Percentiles rank a stretch among this genome's conserved stretches.
Evolutionary conservation across 257 asterid genomes (phyloP).

Genomic region (Nicotiana otophora): DNA sequence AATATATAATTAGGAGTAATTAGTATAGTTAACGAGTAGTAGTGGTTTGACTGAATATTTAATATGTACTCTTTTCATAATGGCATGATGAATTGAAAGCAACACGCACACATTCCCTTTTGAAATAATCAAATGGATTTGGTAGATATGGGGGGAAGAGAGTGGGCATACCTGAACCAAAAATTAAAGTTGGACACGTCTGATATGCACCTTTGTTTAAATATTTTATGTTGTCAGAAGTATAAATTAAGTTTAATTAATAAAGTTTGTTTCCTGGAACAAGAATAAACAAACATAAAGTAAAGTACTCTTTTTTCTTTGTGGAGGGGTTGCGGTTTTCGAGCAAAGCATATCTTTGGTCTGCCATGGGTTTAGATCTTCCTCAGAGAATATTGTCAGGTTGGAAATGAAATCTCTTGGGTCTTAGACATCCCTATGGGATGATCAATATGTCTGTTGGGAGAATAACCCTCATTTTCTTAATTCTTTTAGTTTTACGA

Average conservation of each 20-base stretch:
- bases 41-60: background rate
- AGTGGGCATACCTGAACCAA: conserved; percentile 7
- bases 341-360: conserved; percentile 15
- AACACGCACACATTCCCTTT: conserved; percentile 11
- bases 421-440: conserved; percentile 4
- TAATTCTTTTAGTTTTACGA: background rate
- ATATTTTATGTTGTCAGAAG: background rate
- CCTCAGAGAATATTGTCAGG: conserved; percentile 3
- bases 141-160: background rate
- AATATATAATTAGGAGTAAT: background rate
- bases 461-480: background rate
- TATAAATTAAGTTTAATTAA: background rate
- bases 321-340: conserved; percentile 10
- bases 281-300: background rate
- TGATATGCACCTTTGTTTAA: background rate
- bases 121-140: conserved; percentile 8
- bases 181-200: conserved; percentile 1
- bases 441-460: conserved; percentile 1
- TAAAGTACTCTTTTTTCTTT: background rate
- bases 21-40: background rate
- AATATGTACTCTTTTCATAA: background rate
- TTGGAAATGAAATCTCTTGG: conserved; percentile 4
- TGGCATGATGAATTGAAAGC: conserved; percentile 12
- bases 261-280: background rate
- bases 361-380: conserved; percentile 14